phyloP scores from a whole-genome alignment of 176 grass and related monocot genomes.

The Triticum monococcum region DNA sequence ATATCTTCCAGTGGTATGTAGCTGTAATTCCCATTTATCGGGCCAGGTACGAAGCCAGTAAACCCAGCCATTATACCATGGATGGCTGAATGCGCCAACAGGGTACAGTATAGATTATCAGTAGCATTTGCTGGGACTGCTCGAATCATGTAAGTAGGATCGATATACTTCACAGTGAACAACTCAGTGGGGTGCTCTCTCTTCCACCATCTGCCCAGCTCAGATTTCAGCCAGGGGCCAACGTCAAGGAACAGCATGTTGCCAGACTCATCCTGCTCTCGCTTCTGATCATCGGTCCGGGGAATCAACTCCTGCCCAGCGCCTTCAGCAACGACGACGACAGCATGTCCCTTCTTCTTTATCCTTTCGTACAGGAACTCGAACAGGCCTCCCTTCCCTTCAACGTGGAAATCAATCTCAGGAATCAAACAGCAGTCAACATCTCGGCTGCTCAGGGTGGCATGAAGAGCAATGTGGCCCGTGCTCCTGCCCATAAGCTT shows the following conservation, averaged over 20 bases:
- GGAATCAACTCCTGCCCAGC: conserved; percentile 81
- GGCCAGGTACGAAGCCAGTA: conserved; percentile 72
- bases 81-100: conserved; percentile 77
- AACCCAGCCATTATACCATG: conserved; percentile 82
- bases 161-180: conserved; percentile 94
- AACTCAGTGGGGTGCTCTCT: conserved; percentile 50
- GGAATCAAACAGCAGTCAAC: conserved; percentile 95
- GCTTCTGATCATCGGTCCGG: conserved; percentile 50
- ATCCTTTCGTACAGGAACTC: conserved; percentile 70
- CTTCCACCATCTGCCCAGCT: conserved; percentile 82
- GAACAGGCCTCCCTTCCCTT: conserved; percentile 76
- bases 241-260: conserved; percentile 73
- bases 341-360: conserved; percentile 69
- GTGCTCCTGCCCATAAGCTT: conserved; percentile 98
- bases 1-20: conserved; percentile 85
- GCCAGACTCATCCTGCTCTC: conserved; percentile 67
- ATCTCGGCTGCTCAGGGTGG: conserved; percentile 84
- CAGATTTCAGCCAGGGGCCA: conserved; percentile 64
- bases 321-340: conserved; percentile 83
- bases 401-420: conserved; percentile 73
- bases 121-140: conserved; percentile 81
- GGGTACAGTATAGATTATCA: conserved; percentile 78
- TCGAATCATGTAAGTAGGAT: conserved; percentile 92
- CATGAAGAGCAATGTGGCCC: conserved; percentile 76
- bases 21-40: conserved; percentile 67